Evolutionary conservation across 768 basidiomycete species (phyloP), one percentile per base, ranked within the genome.

Genomic region (Terana coerulea): DNA sequence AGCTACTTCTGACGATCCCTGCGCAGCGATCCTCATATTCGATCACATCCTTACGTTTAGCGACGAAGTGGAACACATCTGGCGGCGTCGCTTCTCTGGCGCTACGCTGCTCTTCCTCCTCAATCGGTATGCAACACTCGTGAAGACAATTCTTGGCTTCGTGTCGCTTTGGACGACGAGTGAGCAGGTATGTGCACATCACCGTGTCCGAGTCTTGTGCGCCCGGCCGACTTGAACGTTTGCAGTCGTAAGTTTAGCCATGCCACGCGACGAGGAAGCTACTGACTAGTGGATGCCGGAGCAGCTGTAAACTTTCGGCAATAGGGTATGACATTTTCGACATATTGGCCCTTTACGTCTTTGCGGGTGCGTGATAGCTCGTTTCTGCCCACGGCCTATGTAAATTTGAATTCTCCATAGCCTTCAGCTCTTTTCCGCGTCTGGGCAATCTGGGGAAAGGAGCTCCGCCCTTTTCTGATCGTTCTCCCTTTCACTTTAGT

Each of bases 21-120:
- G 17, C 6, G 4, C 26, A 50, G 53, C 22, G 5, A 42, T 56
- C 26, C 37, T 56, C 3, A 52, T 56, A 10, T 59, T 52, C 26
- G 58, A 59, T n/a, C 42, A 56, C 31, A 10, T 51, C 19, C 36
- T 59, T 31, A 55, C 58, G 1, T 44, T 54, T 25, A 41, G 25
- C 3, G 24, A 40, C 25, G 58, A 59, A 31, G 35, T 45, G 7
- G 41, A 43, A 19, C 51, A 42, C 14, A 56, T 59, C 8, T 59
- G 58, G 58, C n/a, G 46, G 11, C 51, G 58, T 24, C 43, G 29
- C 19, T 41, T 53, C 25, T 37, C 54, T 12, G 30, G 45, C 2
- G 49, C 58, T 5, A 51, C 52, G 0, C 15, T 40, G 9, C 33
- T 59, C 3, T 59, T 50, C 25, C n/a, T 55, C 1, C 3, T 53